A percentile compares a stretch with the other conserved stretches of the same genome.
These are phyloP conservation scores for Macrophomina pseudophaseolina DNA, from an alignment of 2,329 filamentous ascomycete species.

Conservation along the genomic window DNA sequence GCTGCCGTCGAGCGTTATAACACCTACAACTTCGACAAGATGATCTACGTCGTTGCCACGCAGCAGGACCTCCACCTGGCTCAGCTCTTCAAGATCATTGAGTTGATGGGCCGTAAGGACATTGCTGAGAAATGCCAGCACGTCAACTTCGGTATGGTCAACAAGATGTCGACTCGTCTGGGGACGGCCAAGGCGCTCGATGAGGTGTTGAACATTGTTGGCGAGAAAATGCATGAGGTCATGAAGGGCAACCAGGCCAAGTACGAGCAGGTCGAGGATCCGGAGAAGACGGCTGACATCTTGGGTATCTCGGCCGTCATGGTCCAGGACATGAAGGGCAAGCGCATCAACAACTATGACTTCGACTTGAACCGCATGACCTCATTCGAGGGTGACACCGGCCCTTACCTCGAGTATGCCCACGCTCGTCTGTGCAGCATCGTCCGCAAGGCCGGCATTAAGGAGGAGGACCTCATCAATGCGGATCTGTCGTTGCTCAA, in stretches of 20 bases:
- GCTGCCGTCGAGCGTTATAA: constrained; percentile 67
- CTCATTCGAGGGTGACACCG: constrained; percentile 83
- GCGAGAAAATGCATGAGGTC: constrained; percentile 96
- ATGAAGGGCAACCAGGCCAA: constrained; percentile 92
- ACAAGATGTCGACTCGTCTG: constrained; percentile 68
- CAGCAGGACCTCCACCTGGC: constrained; percentile 70
- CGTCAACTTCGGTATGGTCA: constrained; percentile 70
- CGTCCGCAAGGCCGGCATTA: constrained; percentile 59
- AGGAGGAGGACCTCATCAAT: constrained; percentile 60
- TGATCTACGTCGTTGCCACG: constrained; percentile 70
- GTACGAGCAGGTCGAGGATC: constrained; percentile 87
- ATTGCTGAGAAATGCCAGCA: constrained; percentile 64
- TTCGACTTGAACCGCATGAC: constrained; percentile 85
- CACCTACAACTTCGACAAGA: constrained; percentile 67
- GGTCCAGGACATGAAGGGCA: constrained; percentile 97
- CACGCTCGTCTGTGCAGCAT: constrained; percentile 71
- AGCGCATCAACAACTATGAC: constrained; percentile 71
- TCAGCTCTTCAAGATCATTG: constrained; percentile 69
- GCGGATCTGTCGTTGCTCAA: constrained; percentile 72
- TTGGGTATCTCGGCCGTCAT: constrained; percentile 94
- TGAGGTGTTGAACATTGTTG: constrained; percentile 63
- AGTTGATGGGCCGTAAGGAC: constrained; percentile 66
- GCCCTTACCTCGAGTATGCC: constrained; percentile 83
- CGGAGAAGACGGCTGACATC: constrained; percentile 79
- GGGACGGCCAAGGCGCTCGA: constrained; percentile 56